Evolutionary conservation across 106 monocot species (phyloP).

Genomic region (Alisma plantagoaquatica): DNA sequence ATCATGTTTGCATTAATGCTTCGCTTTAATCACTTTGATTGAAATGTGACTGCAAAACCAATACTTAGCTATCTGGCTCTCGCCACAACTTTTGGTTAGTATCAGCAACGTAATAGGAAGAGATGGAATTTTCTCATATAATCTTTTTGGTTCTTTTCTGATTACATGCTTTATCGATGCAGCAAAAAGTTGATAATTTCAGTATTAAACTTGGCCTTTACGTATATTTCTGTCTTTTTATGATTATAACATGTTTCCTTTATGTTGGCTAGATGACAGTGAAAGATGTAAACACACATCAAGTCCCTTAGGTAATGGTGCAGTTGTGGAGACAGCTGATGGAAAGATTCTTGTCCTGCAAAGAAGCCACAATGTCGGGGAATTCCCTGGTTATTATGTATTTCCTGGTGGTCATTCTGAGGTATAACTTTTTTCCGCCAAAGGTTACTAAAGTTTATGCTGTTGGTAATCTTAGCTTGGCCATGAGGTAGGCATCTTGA

Average conservation of each 20-base stretch:
- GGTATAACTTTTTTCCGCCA: too few species aligned
- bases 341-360: conserved; percentile 68
- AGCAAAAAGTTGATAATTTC: too few species aligned
- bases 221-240: too few species aligned
- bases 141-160: not conserved
- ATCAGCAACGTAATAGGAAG: too few species aligned
- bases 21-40: not conserved
- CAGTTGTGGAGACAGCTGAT: conserved; percentile 81
- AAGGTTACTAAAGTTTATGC: too few species aligned
- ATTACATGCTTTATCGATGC: too few species aligned
- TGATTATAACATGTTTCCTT: too few species aligned
- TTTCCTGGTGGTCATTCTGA: conserved; percentile 99
- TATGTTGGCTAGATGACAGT: conserved; percentile 62
- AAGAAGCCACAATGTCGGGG: conserved; percentile 91
- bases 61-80: not conserved
- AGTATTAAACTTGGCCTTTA: too few species aligned
- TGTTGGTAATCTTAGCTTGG: too few species aligned
- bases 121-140: too few species aligned
- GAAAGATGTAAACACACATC: conserved; percentile 59
- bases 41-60: not conserved
- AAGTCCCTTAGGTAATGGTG: conserved; percentile 93
- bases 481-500: too few species aligned
- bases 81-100: too few species aligned
- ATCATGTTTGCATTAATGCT: not conserved
- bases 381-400: conserved; percentile 92